Percentiles rank a stretch among this genome's conserved stretches.
Conservation (phyloP, 1,139 yeast species). For the Geotrichum cucujoidarum region DNA sequence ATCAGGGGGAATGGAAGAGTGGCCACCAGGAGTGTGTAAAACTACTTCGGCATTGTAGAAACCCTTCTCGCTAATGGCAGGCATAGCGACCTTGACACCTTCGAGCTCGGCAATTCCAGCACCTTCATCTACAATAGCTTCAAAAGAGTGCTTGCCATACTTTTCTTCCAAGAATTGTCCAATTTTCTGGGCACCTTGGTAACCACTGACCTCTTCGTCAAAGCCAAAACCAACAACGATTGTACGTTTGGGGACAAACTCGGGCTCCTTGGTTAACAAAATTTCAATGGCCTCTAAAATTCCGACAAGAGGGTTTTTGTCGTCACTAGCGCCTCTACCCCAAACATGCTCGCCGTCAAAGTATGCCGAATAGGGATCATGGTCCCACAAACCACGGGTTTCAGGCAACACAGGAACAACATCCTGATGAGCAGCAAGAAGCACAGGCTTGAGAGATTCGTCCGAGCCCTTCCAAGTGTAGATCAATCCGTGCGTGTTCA, state of each 20-base stretch:
- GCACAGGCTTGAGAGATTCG: conserved; percentile 51
- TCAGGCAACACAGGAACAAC: conserved; percentile 72
- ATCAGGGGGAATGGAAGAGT: conserved; percentile 66
- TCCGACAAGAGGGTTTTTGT: conserved; percentile 54
- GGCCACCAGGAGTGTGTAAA: conserved; percentile 62
- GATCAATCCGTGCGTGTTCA: conserved; percentile 64
- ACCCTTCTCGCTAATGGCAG: conserved; percentile 67
- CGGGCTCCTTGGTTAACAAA: conserved; percentile 40
- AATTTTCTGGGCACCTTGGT: conserved; percentile 49
- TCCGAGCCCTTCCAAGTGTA: conserved; percentile 63
- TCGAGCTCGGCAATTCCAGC: conserved; percentile 39
- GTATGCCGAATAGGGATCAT: conserved; percentile 65
- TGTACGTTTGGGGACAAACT: conserved; percentile 51
- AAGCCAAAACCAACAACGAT: conserved; percentile 60
- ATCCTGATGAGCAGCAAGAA: conserved; percentile 76
- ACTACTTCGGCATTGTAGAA: conserved; percentile 47
- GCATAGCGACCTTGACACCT: conserved; percentile 50
- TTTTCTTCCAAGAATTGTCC: conserved; percentile 43
- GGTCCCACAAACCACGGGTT: conserved; percentile 56
- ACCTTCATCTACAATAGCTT: conserved; percentile 57
- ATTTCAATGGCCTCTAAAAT: conserved; percentile 57
- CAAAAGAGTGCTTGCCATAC: conserved; percentile 54
- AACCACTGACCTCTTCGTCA: conserved; percentile 68
- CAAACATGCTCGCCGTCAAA: conserved; percentile 55
- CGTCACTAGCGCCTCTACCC: conserved; percentile 67